Percentiles rank a stretch among this genome's conserved stretches.
Conservation (phyloP, 139 green algal genomes). For the Haematococcus sp. region DNA sequence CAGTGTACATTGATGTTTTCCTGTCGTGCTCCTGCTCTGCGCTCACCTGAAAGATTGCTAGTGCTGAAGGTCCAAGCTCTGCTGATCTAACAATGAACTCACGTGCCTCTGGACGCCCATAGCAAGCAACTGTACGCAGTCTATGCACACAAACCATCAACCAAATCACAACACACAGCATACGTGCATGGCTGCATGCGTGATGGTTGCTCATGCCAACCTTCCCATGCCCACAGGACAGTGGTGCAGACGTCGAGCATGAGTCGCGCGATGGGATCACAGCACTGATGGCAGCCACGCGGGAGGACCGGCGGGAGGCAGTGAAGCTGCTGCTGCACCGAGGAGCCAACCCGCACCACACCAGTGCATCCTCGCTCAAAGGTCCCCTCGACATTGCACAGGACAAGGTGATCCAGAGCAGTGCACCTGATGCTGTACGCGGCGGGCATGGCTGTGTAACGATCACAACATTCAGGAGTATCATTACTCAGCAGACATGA, state of each 20-base stretch:
- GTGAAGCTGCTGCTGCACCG: slow-evolving; percentile 9
- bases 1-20: background rate
- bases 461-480: background rate
- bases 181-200: background rate
- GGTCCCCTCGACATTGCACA: slow-evolving; percentile 1
- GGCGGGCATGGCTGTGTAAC: background rate
- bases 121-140: too few species aligned
- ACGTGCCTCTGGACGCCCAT: too few species aligned
- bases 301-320: background rate
- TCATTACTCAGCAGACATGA: background rate
- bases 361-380: background rate
- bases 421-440: too few species aligned
- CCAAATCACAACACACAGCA: too few species aligned
- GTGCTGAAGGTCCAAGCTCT: too few species aligned
- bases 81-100: too few species aligned
- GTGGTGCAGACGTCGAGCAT: background rate
- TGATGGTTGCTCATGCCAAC: background rate
- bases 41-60: too few species aligned
- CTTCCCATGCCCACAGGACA: background rate
- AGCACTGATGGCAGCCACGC: slow-evolving; percentile 2
- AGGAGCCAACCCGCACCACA: background rate
- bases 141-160: too few species aligned
- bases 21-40: too few species aligned
- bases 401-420: slow-evolving; percentile 5
- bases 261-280: slow-evolving; percentile 4